These are phyloP conservation scores for Rosa multiflora DNA, from an alignment of 306 rosid species.

Conservation along the genomic window DNA sequence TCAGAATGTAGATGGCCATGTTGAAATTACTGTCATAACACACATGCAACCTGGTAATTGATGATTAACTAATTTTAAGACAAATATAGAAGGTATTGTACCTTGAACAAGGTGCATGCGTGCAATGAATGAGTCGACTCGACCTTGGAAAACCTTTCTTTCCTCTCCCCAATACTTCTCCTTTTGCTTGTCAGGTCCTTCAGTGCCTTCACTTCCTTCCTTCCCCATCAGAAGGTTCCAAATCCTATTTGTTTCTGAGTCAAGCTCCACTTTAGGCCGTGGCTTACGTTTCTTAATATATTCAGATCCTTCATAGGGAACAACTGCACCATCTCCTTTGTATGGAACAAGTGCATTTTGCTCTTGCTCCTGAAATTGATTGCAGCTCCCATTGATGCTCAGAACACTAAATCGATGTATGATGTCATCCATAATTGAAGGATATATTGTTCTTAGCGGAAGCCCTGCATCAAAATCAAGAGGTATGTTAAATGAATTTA, in stretches of 20 bases:
- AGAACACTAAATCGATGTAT: slow-evolving; percentile 40
- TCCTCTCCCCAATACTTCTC: slow-evolving; percentile 94
- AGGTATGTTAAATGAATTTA: slow-evolving; percentile 12
- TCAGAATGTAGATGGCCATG: slow-evolving; percentile 4
- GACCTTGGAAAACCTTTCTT: slow-evolving; percentile 75
- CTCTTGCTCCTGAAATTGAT: slow-evolving; percentile 28
- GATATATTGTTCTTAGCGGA: slow-evolving; percentile 17
- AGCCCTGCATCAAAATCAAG: slow-evolving; percentile 52
- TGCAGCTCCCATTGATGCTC: slow-evolving; percentile 45
- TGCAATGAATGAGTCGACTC: slow-evolving; percentile 88
- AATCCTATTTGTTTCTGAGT: slow-evolving; percentile 78
- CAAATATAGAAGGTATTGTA: slow-evolving; percentile 32
- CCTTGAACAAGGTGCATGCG: slow-evolving; percentile 99
- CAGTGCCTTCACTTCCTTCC: slow-evolving; percentile 55
- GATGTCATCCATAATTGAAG: slow-evolving; percentile 42
- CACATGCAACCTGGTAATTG: slow-evolving; percentile 13
- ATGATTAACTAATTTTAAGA: slow-evolving; percentile 19
- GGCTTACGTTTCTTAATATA: slow-evolving; percentile 54
- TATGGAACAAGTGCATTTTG: slow-evolving; percentile 70
- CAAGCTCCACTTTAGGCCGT: slow-evolving; percentile 85
- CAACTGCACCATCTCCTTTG: slow-evolving; percentile 57
- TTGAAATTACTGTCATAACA: slow-evolving; percentile 12
- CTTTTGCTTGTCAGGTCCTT: slow-evolving; percentile 53
- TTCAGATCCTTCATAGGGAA: slow-evolving; percentile 46
- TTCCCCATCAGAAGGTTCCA: slow-evolving; percentile 94